Conservation (phyloP, 176 grass and related monocot species). For the Oryza coarctata region DNA sequence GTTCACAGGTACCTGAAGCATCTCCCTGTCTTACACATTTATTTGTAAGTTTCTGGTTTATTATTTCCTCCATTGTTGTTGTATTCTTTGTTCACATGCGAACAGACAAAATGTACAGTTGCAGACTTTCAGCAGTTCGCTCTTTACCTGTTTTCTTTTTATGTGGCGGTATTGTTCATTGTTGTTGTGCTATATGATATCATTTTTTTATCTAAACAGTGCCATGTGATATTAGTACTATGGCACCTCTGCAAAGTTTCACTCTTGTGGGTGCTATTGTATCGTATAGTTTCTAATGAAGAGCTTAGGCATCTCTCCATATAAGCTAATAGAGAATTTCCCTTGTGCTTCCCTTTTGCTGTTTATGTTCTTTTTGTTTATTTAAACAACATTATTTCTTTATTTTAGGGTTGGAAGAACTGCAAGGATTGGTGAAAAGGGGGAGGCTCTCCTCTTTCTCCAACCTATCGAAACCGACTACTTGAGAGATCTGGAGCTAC, state of each 20-base stretch:
- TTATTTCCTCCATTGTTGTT: not conserved
- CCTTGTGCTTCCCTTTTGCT: not conserved
- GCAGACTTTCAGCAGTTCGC: conserved; percentile 5
- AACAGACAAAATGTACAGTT: not conserved
- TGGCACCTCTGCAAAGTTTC: not conserved
- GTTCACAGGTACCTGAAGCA: conserved; percentile 75
- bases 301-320: not conserved
- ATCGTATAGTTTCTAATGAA: not conserved
- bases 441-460: conserved; percentile 89
- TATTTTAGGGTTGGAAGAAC: conserved; percentile 88
- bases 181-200: not conserved
- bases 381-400: conserved; percentile 5
- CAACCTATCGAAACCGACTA: conserved; percentile 91
- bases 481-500: conserved; percentile 76
- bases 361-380: not conserved
- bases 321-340: not conserved
- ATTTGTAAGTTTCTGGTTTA: conserved; percentile 18
- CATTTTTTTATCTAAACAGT: not conserved
- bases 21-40: conserved; percentile 1
- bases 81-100: not conserved
- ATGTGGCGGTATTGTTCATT: not conserved
- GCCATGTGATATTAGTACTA: not conserved
- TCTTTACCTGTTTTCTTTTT: conserved; percentile 1
- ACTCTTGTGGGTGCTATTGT: not conserved
- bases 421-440: conserved; percentile 84